Conservation (phyloP, 495 filamentous ascomycete genomes). For the Alectoria sarmentosa region DNA sequence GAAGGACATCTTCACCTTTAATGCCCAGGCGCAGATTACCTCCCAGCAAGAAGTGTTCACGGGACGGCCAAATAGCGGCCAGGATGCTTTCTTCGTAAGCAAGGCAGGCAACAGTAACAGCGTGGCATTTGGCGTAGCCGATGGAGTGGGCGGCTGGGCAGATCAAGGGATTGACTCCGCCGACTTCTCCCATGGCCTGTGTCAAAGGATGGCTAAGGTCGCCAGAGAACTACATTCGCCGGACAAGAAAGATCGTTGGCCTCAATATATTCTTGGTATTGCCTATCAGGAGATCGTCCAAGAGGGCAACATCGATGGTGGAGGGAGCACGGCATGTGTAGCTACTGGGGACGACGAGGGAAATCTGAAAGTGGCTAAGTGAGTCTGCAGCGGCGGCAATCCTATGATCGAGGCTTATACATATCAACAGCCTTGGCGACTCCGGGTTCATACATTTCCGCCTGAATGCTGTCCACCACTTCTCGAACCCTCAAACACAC, state of each 20-base stretch:
- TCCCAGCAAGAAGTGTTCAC: constrained; percentile 22
- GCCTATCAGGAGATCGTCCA: constrained; percentile 76
- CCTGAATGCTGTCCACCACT: constrained; percentile 71
- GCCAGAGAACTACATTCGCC: constrained; percentile 47
- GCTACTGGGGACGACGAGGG: constrained; percentile 65
- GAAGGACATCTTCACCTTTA: constrained; percentile 68
- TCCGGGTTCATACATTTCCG: constrained; percentile 89
- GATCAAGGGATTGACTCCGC: constrained; percentile 88
- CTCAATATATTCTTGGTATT: constrained; percentile 66
- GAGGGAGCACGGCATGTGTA: constrained; percentile 85
- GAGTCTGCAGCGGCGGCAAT: constrained; percentile 22
- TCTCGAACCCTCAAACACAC: constrained; percentile 83
- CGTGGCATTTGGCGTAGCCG: constrained; percentile 79
- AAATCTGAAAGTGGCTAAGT: constrained; percentile 77
- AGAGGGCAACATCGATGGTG: constrained; percentile 65
- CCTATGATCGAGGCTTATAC: not conserved
- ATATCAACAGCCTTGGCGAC: constrained; percentile 62
- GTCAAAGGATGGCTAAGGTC: constrained; percentile 76
- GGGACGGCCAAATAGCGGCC: constrained; percentile 61
- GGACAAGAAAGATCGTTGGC: constrained; percentile 42
- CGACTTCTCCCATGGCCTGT: constrained; percentile 92
- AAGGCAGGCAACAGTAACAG: constrained; percentile 47
- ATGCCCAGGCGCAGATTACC: constrained; percentile 47
- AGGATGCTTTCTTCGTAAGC: constrained; percentile 94
- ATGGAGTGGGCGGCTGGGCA: constrained; percentile 92